Conservation (phyloP, 2,329 filamentous ascomycete species). For the Pseudopithomyces maydicus region DNA sequence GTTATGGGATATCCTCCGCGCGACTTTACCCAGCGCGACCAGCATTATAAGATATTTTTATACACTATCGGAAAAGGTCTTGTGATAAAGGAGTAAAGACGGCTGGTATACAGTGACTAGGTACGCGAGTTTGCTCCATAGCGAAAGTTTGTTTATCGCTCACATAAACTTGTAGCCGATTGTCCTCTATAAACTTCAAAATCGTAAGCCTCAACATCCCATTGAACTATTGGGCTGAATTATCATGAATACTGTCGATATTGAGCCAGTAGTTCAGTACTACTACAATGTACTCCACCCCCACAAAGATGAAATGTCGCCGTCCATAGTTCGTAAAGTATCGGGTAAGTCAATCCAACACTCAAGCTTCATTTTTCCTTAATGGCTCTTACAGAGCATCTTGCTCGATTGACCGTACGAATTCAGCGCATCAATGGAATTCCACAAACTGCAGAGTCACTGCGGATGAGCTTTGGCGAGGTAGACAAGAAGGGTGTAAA, state of each 20-base stretch:
- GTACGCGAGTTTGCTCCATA: background rate
- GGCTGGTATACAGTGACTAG: too few species aligned
- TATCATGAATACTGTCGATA: background rate
- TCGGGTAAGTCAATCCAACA: conserved; percentile 1
- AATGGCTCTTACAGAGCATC: background rate
- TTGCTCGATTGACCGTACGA: background rate
- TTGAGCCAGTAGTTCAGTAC: background rate
- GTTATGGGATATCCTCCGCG: too few species aligned
- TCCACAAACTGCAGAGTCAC: background rate
- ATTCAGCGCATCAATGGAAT: background rate
- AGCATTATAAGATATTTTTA: too few species aligned
- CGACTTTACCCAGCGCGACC: too few species aligned
- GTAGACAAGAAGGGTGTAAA: background rate
- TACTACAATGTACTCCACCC: background rate
- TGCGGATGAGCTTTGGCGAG: background rate
- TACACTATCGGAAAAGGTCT: too few species aligned
- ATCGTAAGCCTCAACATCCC: too few species aligned
- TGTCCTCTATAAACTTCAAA: background rate
- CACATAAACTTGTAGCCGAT: background rate
- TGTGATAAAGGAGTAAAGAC: too few species aligned
- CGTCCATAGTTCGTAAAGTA: background rate
- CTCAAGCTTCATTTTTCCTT: too few species aligned
- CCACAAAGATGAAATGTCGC: background rate
- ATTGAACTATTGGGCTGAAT: too few species aligned
- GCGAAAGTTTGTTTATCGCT: too few species aligned